Percentiles rank a stretch among this genome's conserved stretches.
phyloP scores from a whole-genome alignment of 768 basidiomycete species.

The Suillus americanus region DNA sequence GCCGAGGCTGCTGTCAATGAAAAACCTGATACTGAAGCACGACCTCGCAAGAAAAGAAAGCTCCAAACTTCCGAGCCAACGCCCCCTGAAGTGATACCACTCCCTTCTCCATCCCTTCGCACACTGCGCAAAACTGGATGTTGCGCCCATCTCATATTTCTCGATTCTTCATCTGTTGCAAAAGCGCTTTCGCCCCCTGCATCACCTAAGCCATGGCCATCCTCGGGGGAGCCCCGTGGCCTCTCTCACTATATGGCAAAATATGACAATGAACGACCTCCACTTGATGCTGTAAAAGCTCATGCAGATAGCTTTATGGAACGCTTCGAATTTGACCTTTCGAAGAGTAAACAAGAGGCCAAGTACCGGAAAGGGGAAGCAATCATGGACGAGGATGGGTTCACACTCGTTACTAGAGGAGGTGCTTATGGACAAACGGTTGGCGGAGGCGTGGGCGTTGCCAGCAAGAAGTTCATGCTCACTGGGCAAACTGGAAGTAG shows the following conservation, averaged over 20 bases:
- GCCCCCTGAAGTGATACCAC: constrained; percentile 55
- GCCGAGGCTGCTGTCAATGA: constrained; percentile 2
- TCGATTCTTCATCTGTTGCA: constrained; percentile 70
- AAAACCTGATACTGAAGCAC: constrained; percentile 8
- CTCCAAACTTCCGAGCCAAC: constrained; percentile 16
- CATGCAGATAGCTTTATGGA: constrained; percentile 81
- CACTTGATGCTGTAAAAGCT: constrained; percentile 68
- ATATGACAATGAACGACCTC: constrained; percentile 70
- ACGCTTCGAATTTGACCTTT: constrained; percentile 63
- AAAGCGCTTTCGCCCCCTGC: constrained; percentile 57
- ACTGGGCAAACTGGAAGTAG: constrained; percentile 35
- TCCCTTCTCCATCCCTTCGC: constrained; percentile 57
- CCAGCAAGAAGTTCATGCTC: constrained; percentile 55
- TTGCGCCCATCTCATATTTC: constrained; percentile 69
- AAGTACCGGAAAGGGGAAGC: constrained; percentile 82
- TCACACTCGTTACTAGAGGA: constrained; percentile 90
- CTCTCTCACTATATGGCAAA: constrained; percentile 68
- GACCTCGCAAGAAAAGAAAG: constrained; percentile 35
- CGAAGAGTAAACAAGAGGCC: constrained; percentile 58
- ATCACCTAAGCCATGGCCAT: constrained; percentile 60
- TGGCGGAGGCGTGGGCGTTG: constrained; percentile 74
- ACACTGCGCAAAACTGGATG: constrained; percentile 60
- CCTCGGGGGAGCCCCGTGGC: constrained; percentile 61
- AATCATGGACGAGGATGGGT: constrained; percentile 92
- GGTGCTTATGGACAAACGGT: constrained; percentile 88